These are phyloP conservation scores for Gossypium mustelinum DNA, from an alignment of 345 rosid species.

Conservation along the genomic window DNA sequence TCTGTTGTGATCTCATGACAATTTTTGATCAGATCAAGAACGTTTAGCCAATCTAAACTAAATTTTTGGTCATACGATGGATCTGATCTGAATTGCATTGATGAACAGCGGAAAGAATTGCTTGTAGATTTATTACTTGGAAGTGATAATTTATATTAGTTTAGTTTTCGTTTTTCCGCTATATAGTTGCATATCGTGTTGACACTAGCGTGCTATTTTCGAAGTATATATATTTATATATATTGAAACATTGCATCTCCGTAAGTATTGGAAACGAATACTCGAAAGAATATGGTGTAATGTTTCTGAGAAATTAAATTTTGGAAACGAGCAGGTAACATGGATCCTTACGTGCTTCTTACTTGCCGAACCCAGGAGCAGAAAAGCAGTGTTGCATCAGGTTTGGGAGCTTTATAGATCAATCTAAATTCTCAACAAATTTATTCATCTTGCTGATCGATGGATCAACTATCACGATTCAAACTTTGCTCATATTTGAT, in stretches of 20 bases:
- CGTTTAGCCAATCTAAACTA: background rate
- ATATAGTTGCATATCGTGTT: background rate
- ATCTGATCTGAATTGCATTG: background rate
- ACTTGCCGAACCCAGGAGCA: slow-evolving; percentile 70
- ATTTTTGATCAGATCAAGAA: background rate
- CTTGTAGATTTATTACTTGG: background rate
- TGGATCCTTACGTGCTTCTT: slow-evolving; percentile 67
- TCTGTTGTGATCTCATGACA: background rate
- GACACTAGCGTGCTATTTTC: too few species aligned
- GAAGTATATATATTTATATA: too few species aligned
- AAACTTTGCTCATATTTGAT: background rate
- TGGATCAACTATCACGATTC: background rate
- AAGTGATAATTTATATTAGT: background rate
- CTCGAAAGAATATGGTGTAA: background rate
- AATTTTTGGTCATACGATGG: background rate
- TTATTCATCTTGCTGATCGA: background rate
- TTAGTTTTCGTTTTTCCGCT: background rate
- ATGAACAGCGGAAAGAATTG: background rate
- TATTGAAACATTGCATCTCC: background rate
- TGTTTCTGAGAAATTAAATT: background rate
- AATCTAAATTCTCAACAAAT: background rate
- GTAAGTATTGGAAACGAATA: background rate
- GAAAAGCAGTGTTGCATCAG: slow-evolving; percentile 68
- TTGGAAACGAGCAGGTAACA: slow-evolving; percentile 35
- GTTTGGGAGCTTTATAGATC: slow-evolving; percentile 25